Conservation (phyloP, 1,284 basidiomycete genomes). For the Ustilago nuda region DNA sequence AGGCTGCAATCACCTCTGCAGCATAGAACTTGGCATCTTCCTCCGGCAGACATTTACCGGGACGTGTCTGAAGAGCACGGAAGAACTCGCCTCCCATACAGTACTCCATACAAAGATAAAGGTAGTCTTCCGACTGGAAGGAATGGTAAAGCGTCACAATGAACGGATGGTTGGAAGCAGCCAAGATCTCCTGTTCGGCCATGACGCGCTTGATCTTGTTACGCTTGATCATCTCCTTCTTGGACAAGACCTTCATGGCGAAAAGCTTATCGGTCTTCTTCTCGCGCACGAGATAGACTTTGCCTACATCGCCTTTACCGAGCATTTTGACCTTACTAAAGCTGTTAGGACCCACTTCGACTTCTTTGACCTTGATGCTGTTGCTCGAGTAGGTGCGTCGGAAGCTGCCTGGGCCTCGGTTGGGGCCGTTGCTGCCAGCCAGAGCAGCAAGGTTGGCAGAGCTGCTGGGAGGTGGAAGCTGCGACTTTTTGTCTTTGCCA, state of each 20-base stretch:
- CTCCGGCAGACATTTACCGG: conserved; percentile 94
- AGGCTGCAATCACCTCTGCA: conserved; percentile 92
- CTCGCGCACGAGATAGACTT: conserved; percentile 67
- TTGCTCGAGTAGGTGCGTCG: conserved; percentile 95
- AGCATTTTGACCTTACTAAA: conserved; percentile 69
- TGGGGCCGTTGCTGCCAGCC: conserved; percentile 65
- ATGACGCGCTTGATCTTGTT: conserved; percentile 69
- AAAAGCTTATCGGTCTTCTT: conserved; percentile 62
- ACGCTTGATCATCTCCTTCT: conserved; percentile 69
- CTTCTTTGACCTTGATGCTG: conserved; percentile 87
- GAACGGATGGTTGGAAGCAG: conserved; percentile 68
- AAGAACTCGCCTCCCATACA: conserved; percentile 99
- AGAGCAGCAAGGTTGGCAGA: conserved; percentile 71
- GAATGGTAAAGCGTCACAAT: conserved; percentile 69
- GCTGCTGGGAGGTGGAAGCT: conserved; percentile 79
- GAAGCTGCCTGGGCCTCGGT: conserved; percentile 75
- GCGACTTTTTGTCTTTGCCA: conserved; percentile 75
- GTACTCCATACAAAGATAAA: conserved; percentile 74
- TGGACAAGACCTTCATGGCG: conserved; percentile 69
- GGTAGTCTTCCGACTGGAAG: conserved; percentile 68
- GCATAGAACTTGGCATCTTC: conserved; percentile 97
- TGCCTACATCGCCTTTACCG: conserved; percentile 69
- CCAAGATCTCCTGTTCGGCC: conserved; percentile 67
- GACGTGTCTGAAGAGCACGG: conserved; percentile 82
- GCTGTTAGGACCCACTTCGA: conserved; percentile 64